Conservation (phyloP, 441 rosid species). For the Jatropha podagrica region DNA sequence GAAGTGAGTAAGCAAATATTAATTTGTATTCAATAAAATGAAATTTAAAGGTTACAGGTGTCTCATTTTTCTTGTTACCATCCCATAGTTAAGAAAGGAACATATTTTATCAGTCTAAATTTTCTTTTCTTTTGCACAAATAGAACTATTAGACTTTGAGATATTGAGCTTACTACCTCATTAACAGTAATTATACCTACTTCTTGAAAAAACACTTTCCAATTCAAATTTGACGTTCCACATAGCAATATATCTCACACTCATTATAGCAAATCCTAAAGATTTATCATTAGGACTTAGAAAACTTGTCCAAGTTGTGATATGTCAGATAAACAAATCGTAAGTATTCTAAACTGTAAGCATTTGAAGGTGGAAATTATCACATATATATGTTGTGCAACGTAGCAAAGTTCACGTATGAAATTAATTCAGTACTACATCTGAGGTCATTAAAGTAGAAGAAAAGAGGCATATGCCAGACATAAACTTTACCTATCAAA, state of each 20-base stretch:
- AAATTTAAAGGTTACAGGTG: no score
- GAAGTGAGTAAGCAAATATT: no score
- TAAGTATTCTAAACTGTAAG: background rate
- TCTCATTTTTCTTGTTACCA: background rate
- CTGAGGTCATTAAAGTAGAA: conserved; percentile 1
- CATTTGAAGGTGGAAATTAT: conserved; percentile 1
- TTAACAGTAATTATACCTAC: background rate
- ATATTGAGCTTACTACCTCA: background rate
- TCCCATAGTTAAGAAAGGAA: background rate
- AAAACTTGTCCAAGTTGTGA: background rate
- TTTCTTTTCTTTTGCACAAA: background rate
- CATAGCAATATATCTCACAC: background rate
- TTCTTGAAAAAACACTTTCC: no score
- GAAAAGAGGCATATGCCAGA: conserved; percentile 4
- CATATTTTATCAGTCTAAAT: background rate
- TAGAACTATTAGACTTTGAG: background rate
- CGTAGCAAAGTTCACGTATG: background rate
- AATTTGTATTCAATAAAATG: no score
- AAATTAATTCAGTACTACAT: conserved; percentile 5
- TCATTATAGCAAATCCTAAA: background rate
- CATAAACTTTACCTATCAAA: conserved; percentile 60
- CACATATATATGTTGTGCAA: background rate
- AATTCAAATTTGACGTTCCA: no score
- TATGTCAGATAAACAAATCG: background rate
- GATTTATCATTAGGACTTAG: background rate